Evolutionary conservation across 805 yeast species (phyloP).

Genomic region (Kregervanrija delftensis): DNA sequence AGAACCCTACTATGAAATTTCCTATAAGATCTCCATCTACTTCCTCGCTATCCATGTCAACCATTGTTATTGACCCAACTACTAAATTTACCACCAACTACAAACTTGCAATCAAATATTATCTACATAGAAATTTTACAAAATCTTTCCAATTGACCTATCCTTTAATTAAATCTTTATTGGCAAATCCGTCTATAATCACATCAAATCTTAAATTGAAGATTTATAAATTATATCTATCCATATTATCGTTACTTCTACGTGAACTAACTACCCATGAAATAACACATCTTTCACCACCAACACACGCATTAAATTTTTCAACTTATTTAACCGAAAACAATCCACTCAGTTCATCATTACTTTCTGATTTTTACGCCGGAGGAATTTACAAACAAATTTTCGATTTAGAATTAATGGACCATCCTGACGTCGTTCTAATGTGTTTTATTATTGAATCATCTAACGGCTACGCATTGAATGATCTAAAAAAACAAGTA

Average conservation of each 20-base stretch:
- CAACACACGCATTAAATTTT: background rate
- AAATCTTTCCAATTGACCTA: constrained; percentile 21
- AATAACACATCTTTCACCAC: background rate
- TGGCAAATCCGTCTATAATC: constrained; percentile 4
- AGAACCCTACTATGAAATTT: no score
- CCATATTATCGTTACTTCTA: background rate
- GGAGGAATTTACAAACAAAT: background rate
- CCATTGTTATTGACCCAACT: background rate
- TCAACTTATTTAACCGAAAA: background rate
- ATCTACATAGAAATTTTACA: constrained; percentile 28
- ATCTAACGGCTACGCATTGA: constrained; percentile 20
- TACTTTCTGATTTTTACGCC: background rate
- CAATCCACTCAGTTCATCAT: background rate
- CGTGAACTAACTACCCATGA: background rate
- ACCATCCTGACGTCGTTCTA: constrained; percentile 20
- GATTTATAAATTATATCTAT: constrained; percentile 16
- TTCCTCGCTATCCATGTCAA: background rate
- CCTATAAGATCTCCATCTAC: no score
- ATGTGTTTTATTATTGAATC: constrained; percentile 27
- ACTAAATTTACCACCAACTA: constrained; percentile 20
- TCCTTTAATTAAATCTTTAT: constrained; percentile 15
- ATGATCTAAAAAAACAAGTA: constrained; percentile 17
- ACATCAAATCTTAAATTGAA: constrained; percentile 11
- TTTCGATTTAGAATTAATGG: constrained; percentile 8
- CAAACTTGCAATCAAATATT: constrained; percentile 36